Evolutionary conservation across 345 rosid species (phyloP).

Genomic region (Excoecaria cochinchinensis): DNA sequence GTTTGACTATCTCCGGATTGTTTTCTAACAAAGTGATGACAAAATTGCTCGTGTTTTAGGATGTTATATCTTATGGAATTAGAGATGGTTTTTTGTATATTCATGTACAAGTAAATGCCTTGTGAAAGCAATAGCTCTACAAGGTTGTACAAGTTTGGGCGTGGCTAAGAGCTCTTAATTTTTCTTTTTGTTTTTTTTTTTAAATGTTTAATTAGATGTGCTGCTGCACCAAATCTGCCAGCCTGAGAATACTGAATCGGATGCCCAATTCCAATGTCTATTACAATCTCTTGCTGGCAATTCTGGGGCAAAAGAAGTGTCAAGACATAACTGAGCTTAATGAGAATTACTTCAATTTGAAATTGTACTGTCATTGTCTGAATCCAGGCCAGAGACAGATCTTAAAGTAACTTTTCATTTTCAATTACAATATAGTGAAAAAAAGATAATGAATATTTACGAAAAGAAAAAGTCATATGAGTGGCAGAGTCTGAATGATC

Average conservation of each 20-base stretch:
- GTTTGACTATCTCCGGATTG: background rate
- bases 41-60: background rate
- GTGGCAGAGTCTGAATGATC: conserved; percentile 10
- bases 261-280: background rate
- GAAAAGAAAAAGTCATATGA: background rate
- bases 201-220: background rate
- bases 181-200: background rate
- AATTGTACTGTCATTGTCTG: too few relatives aligned
- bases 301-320: background rate
- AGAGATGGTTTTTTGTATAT: background rate
- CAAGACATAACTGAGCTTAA: too few relatives aligned
- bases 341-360: background rate
- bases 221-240: background rate
- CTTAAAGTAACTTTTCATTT: conserved; percentile 1
- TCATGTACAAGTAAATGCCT: background rate
- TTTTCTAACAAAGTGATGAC: background rate
- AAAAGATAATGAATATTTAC: too few relatives aligned
- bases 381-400: too few relatives aligned
- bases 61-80: background rate
- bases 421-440: background rate
- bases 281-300: too few relatives aligned
- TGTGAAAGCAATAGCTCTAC: background rate
- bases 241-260: background rate
- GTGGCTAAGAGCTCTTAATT: background rate
- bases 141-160: background rate